A percentile compares a stretch with the other conserved stretches of the same genome.
These are phyloP conservation scores for Fusarium mexicanum DNA, from an alignment of 2,329 filamentous ascomycete species.

Conservation along the genomic window DNA sequence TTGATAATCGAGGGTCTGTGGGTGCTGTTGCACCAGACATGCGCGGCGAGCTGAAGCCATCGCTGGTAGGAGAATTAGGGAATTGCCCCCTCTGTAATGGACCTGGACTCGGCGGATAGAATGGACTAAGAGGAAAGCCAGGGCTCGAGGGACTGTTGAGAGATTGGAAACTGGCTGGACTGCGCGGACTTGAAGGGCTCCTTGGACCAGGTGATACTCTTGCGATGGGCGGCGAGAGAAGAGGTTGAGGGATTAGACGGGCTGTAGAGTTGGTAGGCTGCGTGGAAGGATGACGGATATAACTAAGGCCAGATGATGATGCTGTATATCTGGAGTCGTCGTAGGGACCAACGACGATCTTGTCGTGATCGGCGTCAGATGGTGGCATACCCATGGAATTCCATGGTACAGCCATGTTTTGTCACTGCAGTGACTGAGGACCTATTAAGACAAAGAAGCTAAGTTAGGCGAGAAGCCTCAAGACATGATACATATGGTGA, in stretches of 20 bases:
- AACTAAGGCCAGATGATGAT: slow-evolving; percentile 33
- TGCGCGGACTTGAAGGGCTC: slow-evolving; percentile 29
- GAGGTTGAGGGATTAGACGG: slow-evolving; percentile 24
- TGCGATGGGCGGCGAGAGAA: slow-evolving; percentile 39
- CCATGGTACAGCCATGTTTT: slow-evolving; percentile 36
- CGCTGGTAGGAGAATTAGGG: slow-evolving; percentile 20
- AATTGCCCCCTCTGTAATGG: slow-evolving; percentile 32
- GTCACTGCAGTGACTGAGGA: neutral
- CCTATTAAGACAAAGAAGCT: neutral
- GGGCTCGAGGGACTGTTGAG: slow-evolving; percentile 28
- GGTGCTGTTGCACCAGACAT: slow-evolving; percentile 10
- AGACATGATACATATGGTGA: slow-evolving; percentile 4
- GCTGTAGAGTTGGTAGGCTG: slow-evolving; percentile 37
- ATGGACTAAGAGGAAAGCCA: slow-evolving; percentile 34
- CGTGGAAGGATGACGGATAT: slow-evolving; percentile 32
- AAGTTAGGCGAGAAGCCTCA: slow-evolving; percentile 2
- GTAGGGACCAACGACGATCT: slow-evolving; percentile 24
- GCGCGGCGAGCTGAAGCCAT: slow-evolving; percentile 33
- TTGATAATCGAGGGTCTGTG: slow-evolving; percentile 10
- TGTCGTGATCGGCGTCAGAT: slow-evolving; percentile 16
- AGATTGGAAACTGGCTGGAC: slow-evolving; percentile 24
- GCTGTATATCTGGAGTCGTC: slow-evolving; percentile 29
- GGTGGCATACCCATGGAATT: slow-evolving; percentile 27
- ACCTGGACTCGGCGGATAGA: slow-evolving; percentile 23
- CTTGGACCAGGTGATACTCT: slow-evolving; percentile 24